These are phyloP conservation scores for Penicillium polonicum DNA, from an alignment of 2,329 filamentous ascomycete species.

Conservation along the genomic window DNA sequence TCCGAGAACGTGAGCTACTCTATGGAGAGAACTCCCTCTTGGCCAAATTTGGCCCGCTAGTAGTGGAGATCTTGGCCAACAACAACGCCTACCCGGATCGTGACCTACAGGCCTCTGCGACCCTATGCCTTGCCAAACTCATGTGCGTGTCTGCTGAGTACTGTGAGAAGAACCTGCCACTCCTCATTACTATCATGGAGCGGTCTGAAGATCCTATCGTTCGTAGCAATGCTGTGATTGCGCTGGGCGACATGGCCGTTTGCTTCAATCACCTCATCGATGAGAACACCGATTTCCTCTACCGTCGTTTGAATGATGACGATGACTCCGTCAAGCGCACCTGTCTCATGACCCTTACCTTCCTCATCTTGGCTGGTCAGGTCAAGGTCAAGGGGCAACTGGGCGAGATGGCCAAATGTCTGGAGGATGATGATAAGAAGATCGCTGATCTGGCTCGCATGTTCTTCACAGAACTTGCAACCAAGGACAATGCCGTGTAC, in stretches of 20 bases:
- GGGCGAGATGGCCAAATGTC: slow-evolving; percentile 97
- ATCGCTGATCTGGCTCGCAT: slow-evolving; percentile 92
- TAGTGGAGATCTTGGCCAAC: slow-evolving; percentile 90
- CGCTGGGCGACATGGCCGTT: slow-evolving; percentile 96
- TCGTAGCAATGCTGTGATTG: slow-evolving; percentile 93
- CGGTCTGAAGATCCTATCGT: slow-evolving; percentile 88
- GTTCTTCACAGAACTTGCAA: slow-evolving; percentile 98
- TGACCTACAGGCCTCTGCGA: slow-evolving; percentile 87
- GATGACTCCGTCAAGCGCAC: slow-evolving; percentile 93
- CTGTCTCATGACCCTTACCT: slow-evolving; percentile 96
- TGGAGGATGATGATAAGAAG: slow-evolving; percentile 92
- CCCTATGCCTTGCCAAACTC: slow-evolving; percentile 90
- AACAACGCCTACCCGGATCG: slow-evolving; percentile 89
- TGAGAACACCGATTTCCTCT: slow-evolving; percentile 97
- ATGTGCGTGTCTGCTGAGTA: slow-evolving; percentile 99
- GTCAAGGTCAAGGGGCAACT: slow-evolving; percentile 99
- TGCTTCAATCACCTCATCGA: slow-evolving; percentile 99
- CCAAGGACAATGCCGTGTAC: slow-evolving; percentile 98
- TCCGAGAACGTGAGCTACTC: slow-evolving; percentile 78
- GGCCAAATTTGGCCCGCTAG: slow-evolving; percentile 86
- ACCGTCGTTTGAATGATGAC: slow-evolving; percentile 83
- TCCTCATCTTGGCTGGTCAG: slow-evolving; percentile 93
- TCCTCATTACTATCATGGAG: slow-evolving; percentile 97
- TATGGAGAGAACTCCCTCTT: slow-evolving; percentile 81
- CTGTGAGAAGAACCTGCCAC: slow-evolving; percentile 86